phyloP scores from a whole-genome alignment of 768 basidiomycete species.

The Coprinellus micaceus region DNA sequence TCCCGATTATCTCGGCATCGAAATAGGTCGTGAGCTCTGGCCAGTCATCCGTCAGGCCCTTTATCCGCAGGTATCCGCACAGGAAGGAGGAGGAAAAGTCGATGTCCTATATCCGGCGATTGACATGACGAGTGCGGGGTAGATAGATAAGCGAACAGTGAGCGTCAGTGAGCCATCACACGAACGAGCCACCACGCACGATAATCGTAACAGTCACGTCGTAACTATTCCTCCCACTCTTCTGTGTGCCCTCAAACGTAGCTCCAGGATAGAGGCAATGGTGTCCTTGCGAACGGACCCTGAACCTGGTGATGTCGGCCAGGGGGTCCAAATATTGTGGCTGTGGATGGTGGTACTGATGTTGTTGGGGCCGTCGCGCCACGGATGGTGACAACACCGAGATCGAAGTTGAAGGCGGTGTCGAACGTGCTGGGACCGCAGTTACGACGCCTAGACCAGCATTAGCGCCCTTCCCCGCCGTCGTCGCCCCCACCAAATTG shows the following conservation, averaged over 20 bases:
- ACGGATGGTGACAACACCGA: slow-evolving; percentile 1
- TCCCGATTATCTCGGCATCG: slow-evolving; percentile 93
- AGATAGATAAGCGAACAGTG: not conserved
- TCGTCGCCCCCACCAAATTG: too few species aligned
- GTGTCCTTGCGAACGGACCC: slow-evolving; percentile 67
- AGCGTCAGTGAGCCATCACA: not conserved
- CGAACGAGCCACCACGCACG: slow-evolving; percentile 47
- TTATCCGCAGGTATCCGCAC: slow-evolving; percentile 90
- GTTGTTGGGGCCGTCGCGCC: slow-evolving; percentile 4
- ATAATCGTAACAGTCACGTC: slow-evolving; percentile 91
- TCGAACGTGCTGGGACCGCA: not conserved
- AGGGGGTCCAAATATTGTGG: slow-evolving; percentile 46
- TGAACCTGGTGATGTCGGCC: slow-evolving; percentile 72
- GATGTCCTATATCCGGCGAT: slow-evolving; percentile 59
- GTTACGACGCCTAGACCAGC: too few species aligned
- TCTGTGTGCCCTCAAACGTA: slow-evolving; percentile 86
- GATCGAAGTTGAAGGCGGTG: slow-evolving; percentile 1
- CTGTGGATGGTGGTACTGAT: slow-evolving; percentile 7
- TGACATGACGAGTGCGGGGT: not conserved
- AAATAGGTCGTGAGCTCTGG: slow-evolving; percentile 96
- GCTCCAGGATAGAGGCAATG: slow-evolving; percentile 87
- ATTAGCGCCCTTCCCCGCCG: too few species aligned
- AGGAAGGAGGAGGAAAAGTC: slow-evolving; percentile 82
- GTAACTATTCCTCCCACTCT: slow-evolving; percentile 90
- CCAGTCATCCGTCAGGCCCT: slow-evolving; percentile 89